Evolutionary conservation across 2,329 filamentous ascomycete species (phyloP), one percentile per base, ranked within the genome.

Genomic region (Blastomyces parvus): DNA sequence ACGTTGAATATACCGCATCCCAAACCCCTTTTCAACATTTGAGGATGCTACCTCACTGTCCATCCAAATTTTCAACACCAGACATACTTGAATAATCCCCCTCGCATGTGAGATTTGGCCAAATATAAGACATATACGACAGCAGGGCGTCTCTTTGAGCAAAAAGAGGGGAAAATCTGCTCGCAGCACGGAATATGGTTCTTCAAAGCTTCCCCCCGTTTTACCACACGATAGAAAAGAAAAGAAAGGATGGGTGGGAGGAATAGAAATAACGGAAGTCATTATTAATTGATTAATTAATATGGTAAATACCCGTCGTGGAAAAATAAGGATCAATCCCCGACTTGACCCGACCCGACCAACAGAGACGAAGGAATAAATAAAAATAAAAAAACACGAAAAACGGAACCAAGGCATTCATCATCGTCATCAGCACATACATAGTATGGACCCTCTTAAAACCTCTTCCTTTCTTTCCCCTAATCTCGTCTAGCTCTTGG

Each of bases 381-480:
- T 2, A 59, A 44, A 0, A 30, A 17, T 14, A n/a, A 42, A 25
- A 17, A 42, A 11, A 48, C n/a, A 48, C 3, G 19, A 5, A 67
- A 64, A 67, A 66, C 59, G 9, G 13, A 38, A 38, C 64, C 64
- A 64, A 66, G 60, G 62, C 61, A 5, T 11, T 48, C 22, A 48
- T 48, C 46, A 22, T 48, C 46, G n/a, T 48, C 46, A 48, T 48
- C 19, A 48, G n/a, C 44, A 22, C 5, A 38, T 38, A 33, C 30
- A 5, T 5, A 3, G 30, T 5, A 5, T 30, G 11, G 33, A 9
- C 33, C 30, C 7, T 2, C 8, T 9, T 36, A 36, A 36, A 36
- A 22, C 13, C 13, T 5, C 22, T n/a, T n/a, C n/a, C n/a, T n/a
- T n/a, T n/a, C 13, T 4, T 30, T 38, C 36, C n/a, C 53, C 13